These are phyloP conservation scores for Penicillium fuscoglaucum DNA, from an alignment of 2,329 filamentous ascomycete genomes.

Conservation along the genomic window DNA sequence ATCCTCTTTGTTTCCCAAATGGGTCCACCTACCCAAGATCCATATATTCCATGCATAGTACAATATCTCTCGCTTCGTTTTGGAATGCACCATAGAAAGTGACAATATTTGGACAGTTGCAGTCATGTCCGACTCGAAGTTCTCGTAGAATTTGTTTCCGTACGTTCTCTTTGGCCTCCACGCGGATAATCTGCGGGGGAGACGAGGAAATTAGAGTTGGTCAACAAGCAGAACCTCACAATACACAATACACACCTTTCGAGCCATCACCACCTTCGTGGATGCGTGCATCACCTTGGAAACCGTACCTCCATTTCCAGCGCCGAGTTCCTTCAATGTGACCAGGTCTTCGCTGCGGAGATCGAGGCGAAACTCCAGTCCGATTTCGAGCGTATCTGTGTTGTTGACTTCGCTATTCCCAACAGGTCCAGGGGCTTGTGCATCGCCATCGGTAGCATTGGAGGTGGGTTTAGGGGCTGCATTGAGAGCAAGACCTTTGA, in stretches of 20 bases:
- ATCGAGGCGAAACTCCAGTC: slow-evolving; percentile 94
- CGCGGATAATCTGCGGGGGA: slow-evolving; percentile 77
- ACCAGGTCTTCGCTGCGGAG: slow-evolving; percentile 88
- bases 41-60: slow-evolving; percentile 99
- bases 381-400: slow-evolving; percentile 82
- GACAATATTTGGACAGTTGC: slow-evolving; percentile 94
- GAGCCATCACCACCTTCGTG: slow-evolving; percentile 94
- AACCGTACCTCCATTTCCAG: slow-evolving; percentile 95
- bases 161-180: slow-evolving; percentile 96
- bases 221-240: background rate
- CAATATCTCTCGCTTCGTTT: slow-evolving; percentile 94
- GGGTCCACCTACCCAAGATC: slow-evolving; percentile 80
- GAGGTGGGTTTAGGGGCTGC: slow-evolving; percentile 69
- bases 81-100: slow-evolving; percentile 97
- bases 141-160: slow-evolving; percentile 96
- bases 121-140: slow-evolving; percentile 97
- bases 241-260: slow-evolving; percentile 67
- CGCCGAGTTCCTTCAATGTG: slow-evolving; percentile 89
- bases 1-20: slow-evolving; percentile 5
- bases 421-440: slow-evolving; percentile 60
- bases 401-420: slow-evolving; percentile 60
- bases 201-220: slow-evolving; percentile 2
- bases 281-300: slow-evolving; percentile 96
- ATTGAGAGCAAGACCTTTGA: slow-evolving; percentile 89
- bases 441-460: slow-evolving; percentile 71